Percentiles rank a stretch among this genome's conserved stretches.
Evolutionary conservation across 78 protist species (phyloP).

Genomic region (Polysphondylium violaceum): DNA sequence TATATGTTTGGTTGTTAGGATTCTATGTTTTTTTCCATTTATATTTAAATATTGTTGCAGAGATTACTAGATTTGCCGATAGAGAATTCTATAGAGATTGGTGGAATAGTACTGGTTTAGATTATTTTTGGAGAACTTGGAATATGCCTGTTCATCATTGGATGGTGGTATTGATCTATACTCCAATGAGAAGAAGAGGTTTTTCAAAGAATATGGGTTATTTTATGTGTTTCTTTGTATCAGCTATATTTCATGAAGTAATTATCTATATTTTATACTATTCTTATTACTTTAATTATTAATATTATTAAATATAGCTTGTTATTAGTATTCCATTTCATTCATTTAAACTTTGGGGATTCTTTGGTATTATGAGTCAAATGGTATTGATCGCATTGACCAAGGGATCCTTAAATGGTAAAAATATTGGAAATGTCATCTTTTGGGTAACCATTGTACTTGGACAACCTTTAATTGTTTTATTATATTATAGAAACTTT

Average conservation of each 20-base stretch:
- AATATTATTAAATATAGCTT: no score
- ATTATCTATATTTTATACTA: no score
- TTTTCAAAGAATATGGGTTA: conserved; percentile 29
- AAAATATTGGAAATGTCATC: conserved; percentile 69
- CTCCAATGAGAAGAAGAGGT: conserved; percentile 71
- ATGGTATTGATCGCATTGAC: conserved; percentile 65
- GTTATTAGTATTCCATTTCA: conserved; percentile 79
- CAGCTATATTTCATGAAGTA: conserved; percentile 88
- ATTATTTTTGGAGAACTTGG: conserved; percentile 91
- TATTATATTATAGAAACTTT: conserved; percentile 72
- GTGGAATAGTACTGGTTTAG: conserved; percentile 92
- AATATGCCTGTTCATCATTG: conserved; percentile 92
- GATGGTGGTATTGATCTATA: conserved; percentile 80
- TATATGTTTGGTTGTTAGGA: conserved; percentile 87
- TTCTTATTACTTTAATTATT: no score
- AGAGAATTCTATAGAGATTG: conserved; percentile 90
- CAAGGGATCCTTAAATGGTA: conserved; percentile 53
- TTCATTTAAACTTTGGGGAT: conserved; percentile 76
- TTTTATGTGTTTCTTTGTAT: conserved; percentile 82
- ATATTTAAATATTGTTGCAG: conserved; percentile 84
- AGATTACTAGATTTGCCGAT: conserved; percentile 86
- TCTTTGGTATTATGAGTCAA: conserved; percentile 83
- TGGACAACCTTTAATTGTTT: conserved; percentile 81
- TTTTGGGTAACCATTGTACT: conserved; percentile 78
- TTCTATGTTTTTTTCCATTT: conserved; percentile 91